These are phyloP conservation scores for Pachysandra terminalis DNA, from an alignment of 164 flowering plant genomes.

Conservation along the genomic window DNA sequence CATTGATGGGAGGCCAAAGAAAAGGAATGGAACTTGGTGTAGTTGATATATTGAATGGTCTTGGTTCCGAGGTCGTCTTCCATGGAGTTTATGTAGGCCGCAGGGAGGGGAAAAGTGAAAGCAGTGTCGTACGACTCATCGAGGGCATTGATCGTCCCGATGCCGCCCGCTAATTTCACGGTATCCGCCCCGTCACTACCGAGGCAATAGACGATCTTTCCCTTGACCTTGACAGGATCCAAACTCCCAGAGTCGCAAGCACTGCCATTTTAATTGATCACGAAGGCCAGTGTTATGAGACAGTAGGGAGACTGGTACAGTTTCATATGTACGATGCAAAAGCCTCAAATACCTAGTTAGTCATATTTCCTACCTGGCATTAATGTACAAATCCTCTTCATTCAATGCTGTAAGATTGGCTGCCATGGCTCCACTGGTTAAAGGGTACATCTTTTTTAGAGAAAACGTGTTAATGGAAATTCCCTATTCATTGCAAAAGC, in stretches of 20 bases:
- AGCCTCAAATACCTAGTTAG: no score
- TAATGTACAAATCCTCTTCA: no score
- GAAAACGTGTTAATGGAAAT: slow-evolving; percentile 48
- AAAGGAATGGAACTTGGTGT: slow-evolving; percentile 37
- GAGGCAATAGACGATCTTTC: slow-evolving; percentile 54
- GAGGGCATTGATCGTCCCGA: slow-evolving; percentile 37
- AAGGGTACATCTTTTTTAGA: slow-evolving; percentile 42
- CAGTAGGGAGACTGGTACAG: no score
- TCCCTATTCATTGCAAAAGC: no score
- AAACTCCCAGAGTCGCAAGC: slow-evolving; percentile 45
- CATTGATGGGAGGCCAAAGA: background rate
- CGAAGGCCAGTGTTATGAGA: background rate
- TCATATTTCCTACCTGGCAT: no score
- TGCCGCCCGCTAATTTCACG: slow-evolving; percentile 29
- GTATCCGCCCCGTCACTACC: slow-evolving; percentile 30
- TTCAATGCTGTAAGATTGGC: slow-evolving; percentile 15
- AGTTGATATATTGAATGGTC: slow-evolving; percentile 38
- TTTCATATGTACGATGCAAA: no score
- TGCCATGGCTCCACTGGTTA: slow-evolving; percentile 47
- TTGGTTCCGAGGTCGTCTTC: slow-evolving; percentile 22
- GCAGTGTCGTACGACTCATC: slow-evolving; percentile 22
- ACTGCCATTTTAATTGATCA: slow-evolving; percentile 23
- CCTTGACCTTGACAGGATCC: slow-evolving; percentile 39
- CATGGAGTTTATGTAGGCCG: slow-evolving; percentile 15
- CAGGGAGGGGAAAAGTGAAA: slow-evolving; percentile 26